phyloP scores from a whole-genome alignment of 2,329 filamentous ascomycete genomes.

The Colletotrichum aenigma region DNA sequence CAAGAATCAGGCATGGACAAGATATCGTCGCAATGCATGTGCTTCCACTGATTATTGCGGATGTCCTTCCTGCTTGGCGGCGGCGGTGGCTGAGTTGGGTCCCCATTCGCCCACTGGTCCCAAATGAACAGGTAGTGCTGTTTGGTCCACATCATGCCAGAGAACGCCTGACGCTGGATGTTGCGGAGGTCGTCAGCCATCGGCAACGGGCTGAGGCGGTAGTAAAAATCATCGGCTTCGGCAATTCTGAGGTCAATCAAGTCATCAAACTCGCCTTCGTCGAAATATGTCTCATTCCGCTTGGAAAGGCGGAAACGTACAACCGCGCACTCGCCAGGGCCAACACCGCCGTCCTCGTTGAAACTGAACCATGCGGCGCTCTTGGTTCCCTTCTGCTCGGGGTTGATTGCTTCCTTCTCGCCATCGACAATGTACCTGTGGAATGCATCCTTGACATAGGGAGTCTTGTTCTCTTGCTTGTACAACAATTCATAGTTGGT shows the following conservation, averaged over 20 bases:
- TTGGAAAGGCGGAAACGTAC: constrained; percentile 89
- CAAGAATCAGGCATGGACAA: constrained; percentile 98
- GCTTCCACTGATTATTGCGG: constrained; percentile 90
- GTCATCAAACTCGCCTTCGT: constrained; percentile 92
- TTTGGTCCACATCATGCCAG: constrained; percentile 99
- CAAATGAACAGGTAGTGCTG: constrained; percentile 97
- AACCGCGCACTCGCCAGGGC: constrained; percentile 90
- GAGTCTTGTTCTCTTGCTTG: constrained; percentile 75
- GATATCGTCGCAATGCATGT: constrained; percentile 93
- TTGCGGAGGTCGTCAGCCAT: constrained; percentile 94
- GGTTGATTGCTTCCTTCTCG: constrained; percentile 83
- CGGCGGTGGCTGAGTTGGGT: constrained; percentile 86
- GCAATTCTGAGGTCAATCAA: constrained; percentile 82
- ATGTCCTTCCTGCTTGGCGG: constrained; percentile 79
- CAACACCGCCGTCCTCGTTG: constrained; percentile 85
- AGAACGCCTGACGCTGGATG: constrained; percentile 92
- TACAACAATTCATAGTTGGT: constrained; percentile 85
- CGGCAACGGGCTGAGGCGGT: constrained; percentile 86
- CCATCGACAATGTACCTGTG: constrained; percentile 85
- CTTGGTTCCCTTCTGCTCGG: constrained; percentile 81
- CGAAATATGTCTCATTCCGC: constrained; percentile 77
- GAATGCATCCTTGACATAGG: constrained; percentile 95
- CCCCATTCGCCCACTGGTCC: constrained; percentile 97
- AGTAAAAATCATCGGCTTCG: constrained; percentile 98
- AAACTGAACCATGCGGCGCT: constrained; percentile 91